Conservation (phyloP, 164 flowering plant genomes). For the Malania oleifera region DNA sequence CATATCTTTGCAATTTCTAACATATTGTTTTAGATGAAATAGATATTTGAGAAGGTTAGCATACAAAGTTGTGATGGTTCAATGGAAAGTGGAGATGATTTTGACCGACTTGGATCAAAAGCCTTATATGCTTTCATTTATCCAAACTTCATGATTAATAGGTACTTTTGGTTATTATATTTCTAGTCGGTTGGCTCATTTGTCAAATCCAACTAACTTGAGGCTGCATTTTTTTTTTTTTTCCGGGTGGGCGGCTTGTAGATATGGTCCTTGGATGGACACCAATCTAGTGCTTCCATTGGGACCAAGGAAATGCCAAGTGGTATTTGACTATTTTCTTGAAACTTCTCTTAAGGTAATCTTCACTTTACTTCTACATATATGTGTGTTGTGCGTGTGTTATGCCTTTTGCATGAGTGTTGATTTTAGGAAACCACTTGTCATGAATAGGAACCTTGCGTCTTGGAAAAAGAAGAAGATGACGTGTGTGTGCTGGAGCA, state of each 20-base stretch:
- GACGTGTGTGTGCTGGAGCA: too few relatives aligned
- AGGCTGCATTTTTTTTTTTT: too few relatives aligned
- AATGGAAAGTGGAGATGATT: conserved; percentile 26
- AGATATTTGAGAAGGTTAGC: conserved; percentile 82
- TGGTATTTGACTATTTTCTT: conserved; percentile 85
- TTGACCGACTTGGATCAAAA: conserved; percentile 70
- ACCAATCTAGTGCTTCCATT: conserved; percentile 87
- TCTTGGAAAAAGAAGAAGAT: too few relatives aligned
- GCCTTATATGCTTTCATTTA: conserved; percentile 87
- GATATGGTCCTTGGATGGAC: conserved; percentile 99
- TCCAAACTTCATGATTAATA: conserved; percentile 94
- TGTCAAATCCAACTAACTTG: not conserved
- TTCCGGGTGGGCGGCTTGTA: conserved; percentile 21
- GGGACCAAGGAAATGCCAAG: conserved; percentile 72
- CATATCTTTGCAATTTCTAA: conserved; percentile 15
- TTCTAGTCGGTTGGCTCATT: not conserved
- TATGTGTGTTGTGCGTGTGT: not conserved
- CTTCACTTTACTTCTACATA: not conserved
- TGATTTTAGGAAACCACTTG: too few relatives aligned
- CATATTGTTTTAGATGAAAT: conserved; percentile 9
- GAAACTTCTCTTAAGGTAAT: conserved; percentile 58
- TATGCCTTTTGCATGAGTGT: too few relatives aligned
- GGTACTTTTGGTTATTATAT: conserved; percentile 29
- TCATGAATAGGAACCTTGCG: too few relatives aligned
- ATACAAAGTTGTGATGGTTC: conserved; percentile 63